Percentiles rank a stretch among this genome's conserved stretches.
Conservation (phyloP, 257 asterid genomes). For the Solanum pinnatisectum region DNA sequence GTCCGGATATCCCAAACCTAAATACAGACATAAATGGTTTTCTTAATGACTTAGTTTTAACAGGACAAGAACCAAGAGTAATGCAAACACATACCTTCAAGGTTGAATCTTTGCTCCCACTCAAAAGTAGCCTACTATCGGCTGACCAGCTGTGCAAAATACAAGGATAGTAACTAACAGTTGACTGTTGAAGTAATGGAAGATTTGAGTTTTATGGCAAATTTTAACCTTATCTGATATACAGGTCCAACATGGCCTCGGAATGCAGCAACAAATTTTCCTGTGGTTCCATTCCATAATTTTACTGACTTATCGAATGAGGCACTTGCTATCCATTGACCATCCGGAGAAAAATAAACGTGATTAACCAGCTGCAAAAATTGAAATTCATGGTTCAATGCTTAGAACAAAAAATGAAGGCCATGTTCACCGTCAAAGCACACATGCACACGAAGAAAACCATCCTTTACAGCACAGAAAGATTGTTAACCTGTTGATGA, state of each 20-base stretch:
- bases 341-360: slow-evolving; percentile 94
- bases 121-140: slow-evolving; percentile 84
- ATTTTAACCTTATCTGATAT: slow-evolving; percentile 76
- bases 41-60: neutral
- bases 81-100: slow-evolving; percentile 49
- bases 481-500: slow-evolving; percentile 71
- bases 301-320: slow-evolving; percentile 94
- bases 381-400: neutral
- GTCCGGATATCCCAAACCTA: slow-evolving; percentile 95
- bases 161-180: slow-evolving; percentile 3
- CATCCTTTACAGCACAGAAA: neutral
- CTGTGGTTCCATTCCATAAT: slow-evolving; percentile 88
- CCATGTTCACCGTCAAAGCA: neutral
- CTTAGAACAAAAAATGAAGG: neutral
- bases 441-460: neutral
- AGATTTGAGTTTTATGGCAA: neutral
- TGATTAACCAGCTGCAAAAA: slow-evolving; percentile 83
- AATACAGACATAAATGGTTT: neutral
- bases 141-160: slow-evolving; percentile 85
- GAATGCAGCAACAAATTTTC: slow-evolving; percentile 79
- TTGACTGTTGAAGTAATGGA: neutral
- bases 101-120: slow-evolving; percentile 98
- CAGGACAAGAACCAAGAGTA: neutral
- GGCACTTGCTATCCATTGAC: slow-evolving; percentile 94
- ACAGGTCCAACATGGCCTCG: slow-evolving; percentile 98